Evolutionary conservation across 1,284 basidiomycete genomes (phyloP).

Genomic region (Malassezia caprae): DNA sequence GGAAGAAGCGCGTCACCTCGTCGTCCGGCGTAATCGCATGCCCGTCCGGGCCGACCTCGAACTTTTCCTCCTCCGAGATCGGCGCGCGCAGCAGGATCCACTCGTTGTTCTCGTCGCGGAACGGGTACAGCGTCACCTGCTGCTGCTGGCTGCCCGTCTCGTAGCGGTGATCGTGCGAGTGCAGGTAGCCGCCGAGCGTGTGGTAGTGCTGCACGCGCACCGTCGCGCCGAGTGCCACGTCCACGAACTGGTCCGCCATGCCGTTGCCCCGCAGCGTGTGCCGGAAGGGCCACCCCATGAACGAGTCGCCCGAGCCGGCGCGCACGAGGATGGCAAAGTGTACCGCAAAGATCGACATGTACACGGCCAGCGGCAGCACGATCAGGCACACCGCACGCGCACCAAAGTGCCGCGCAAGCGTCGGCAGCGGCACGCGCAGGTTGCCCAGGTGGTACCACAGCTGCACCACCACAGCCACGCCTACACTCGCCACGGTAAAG

Average conservation of each 20-base stretch:
- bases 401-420: slow-evolving; percentile 72
- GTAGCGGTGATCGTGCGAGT: slow-evolving; percentile 83
- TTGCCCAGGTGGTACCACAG: slow-evolving; percentile 87
- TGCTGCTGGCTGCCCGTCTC: slow-evolving; percentile 67
- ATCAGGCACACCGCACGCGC: slow-evolving; percentile 84
- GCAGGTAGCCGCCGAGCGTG: slow-evolving; percentile 93
- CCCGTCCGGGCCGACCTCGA: slow-evolving; percentile 35
- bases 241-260: slow-evolving; percentile 81
- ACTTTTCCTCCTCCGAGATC: slow-evolving; percentile 53
- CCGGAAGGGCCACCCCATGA: slow-evolving; percentile 98
- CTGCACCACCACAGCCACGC: slow-evolving; percentile 71
- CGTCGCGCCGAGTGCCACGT: slow-evolving; percentile 74
- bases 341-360: slow-evolving; percentile 89
- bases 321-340: slow-evolving; percentile 81
- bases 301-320: slow-evolving; percentile 91
- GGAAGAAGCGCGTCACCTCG: slow-evolving; percentile 27
- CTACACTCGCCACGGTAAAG: slow-evolving; percentile 94
- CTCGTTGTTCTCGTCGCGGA: slow-evolving; percentile 80
- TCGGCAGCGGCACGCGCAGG: slow-evolving; percentile 62
- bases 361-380: slow-evolving; percentile 70
- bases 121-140: slow-evolving; percentile 95
- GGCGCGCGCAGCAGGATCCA: slow-evolving; percentile 64
- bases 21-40: slow-evolving; percentile 28
- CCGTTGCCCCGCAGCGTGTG: slow-evolving; percentile 82
- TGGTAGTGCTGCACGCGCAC: slow-evolving; percentile 80